Base-by-base conservation (phyloP, 306 rosid species). In the Cyclanthera cordifolia region DNA sequence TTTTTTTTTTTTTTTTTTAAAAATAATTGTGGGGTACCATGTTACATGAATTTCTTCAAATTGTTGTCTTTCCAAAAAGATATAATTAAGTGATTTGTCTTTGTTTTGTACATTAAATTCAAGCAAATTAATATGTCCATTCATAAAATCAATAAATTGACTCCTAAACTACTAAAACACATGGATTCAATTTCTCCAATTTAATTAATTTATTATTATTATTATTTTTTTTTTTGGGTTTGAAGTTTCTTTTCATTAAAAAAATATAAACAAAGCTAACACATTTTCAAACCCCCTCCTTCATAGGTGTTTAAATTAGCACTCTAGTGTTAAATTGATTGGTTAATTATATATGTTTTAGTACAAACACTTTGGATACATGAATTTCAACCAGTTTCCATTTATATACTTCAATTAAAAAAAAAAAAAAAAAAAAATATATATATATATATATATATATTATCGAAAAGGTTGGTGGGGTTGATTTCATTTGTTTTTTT, bases 121-220 rank as follows among this genome's bases (percentile, higher is more conserved):
- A 39, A 39, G 68, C 28, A 25, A 4, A 2, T 28, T 28, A n/a
- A n/a, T 28, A 2, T 6, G 4, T 9, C 61, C 37, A 55, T 34
- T 6, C 41, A 61, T 37, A 61, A 39, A 19, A 1, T 61, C 50
- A 39, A 64, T 34, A 64, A 64, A 43, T 43, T 43, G 70, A 64
- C 70, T 43, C 30, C 53, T 5, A 64, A 64, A 64, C 69, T 13
- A 64, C 69, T 43, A 6, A 64, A 64, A 32, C 46, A 2, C 51
- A 21, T 20, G 34, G 70, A 39, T 61, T 28, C 0, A 61, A 61
- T 4, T 61, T 61, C 69, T 61, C 51, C 51, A 41, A 10, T 39
- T 61, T 41, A 11, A 41, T 39, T 37, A n/a, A n/a, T n/a, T n/a
- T n/a, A n/a, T n/a, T n/a, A n/a, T n/a, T n/a, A n/a, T n/a, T n/a